Percentiles rank a stretch among this genome's conserved stretches.
Evolutionary conservation across 2,329 filamentous ascomycete genomes (phyloP).

Genomic region (Fusarium clavum): DNA sequence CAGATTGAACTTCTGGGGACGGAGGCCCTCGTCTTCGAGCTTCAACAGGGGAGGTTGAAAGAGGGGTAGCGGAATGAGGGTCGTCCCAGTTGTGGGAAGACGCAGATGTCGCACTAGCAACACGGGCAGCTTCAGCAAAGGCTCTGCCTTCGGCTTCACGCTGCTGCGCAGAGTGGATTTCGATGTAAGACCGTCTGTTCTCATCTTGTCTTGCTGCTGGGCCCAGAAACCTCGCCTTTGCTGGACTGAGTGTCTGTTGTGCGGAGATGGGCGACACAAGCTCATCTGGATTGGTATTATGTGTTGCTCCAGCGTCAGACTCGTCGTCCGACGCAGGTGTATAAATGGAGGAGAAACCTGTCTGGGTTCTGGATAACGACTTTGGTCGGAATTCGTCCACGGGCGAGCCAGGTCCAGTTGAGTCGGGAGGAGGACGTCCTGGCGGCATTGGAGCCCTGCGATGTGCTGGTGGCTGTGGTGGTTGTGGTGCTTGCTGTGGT

Average conservation of each 20-base stretch:
- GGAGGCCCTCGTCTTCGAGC: slow-evolving; percentile 39
- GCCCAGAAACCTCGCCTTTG: slow-evolving; percentile 58
- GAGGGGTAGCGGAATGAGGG: slow-evolving; percentile 44
- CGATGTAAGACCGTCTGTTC: slow-evolving; percentile 68
- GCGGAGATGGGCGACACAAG: slow-evolving; percentile 33
- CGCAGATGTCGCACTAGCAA: slow-evolving; percentile 50
- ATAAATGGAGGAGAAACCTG: slow-evolving; percentile 47
- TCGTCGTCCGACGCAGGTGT: slow-evolving; percentile 38
- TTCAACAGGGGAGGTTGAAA: slow-evolving; percentile 44
- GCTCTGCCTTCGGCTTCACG: slow-evolving; percentile 69
- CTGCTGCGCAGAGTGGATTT: slow-evolving; percentile 69
- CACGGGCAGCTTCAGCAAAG: slow-evolving; percentile 62
- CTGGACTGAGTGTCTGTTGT: slow-evolving; percentile 48
- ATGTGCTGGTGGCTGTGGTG: slow-evolving; percentile 41
- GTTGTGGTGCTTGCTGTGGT: not conserved
- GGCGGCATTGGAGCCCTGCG: slow-evolving; percentile 31
- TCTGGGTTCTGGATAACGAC: slow-evolving; percentile 54
- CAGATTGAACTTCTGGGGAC: slow-evolving; percentile 46
- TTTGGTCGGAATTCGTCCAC: slow-evolving; percentile 64
- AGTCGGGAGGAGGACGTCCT: slow-evolving; percentile 25
- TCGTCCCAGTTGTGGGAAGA: slow-evolving; percentile 51
- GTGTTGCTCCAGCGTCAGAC: slow-evolving; percentile 23
- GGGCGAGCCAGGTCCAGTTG: slow-evolving; percentile 11
- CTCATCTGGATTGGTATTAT: slow-evolving; percentile 31
- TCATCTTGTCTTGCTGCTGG: slow-evolving; percentile 60